Base-by-base conservation (phyloP, 164 flowering plant genomes). In the Piper betle region DNA sequence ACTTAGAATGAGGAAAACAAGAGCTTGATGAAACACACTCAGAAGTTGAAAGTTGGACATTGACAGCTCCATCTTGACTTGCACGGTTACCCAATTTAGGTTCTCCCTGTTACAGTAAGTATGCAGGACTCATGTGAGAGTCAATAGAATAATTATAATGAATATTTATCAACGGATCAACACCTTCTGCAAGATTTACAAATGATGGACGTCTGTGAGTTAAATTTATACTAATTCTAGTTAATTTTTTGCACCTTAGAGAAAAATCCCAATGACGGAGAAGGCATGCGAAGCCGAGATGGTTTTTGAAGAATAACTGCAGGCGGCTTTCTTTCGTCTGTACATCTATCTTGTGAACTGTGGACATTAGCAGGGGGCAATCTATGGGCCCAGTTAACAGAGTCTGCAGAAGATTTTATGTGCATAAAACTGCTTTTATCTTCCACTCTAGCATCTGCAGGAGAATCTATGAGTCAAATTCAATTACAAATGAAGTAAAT, bases 241-340 rank as follows among this genome's bases (percentile, higher is more conserved):
- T 33, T 41, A 5, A 13, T 33, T 39, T 9, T 52, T 15, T 50
- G 55, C 81, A 89, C 98, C 94, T 79, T 86, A 68, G 66, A 67
- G 74, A 93, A 93, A 64, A 74, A 87, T 56, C 87, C 76, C 39
- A 93, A 63, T 17, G 98, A 87, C 16, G 98, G 98, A 15, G 96
- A 83, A 46, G 98, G 98, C 97, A 82, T 79, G 65, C 96, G 78
- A 69, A 93, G 72, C 53, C 90, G 90, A 60, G 97, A 82, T 69
- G 94, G 92, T 73, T 83, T 87, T 61, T 60, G 55, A 62, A 74
- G 86, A 65, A 46, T 59, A 79, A 37, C 70, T 46, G 33, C 37
- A 62, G 39, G 48, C 58, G 60, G 33, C 11, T 59, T 68, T 68
- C 62, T 48, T 46, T 39, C 67, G 52, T 25, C 2, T 25, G 33